Evolutionary conservation across 2,329 filamentous ascomycete genomes (phyloP).

Genomic region (Xylariales sp.): DNA sequence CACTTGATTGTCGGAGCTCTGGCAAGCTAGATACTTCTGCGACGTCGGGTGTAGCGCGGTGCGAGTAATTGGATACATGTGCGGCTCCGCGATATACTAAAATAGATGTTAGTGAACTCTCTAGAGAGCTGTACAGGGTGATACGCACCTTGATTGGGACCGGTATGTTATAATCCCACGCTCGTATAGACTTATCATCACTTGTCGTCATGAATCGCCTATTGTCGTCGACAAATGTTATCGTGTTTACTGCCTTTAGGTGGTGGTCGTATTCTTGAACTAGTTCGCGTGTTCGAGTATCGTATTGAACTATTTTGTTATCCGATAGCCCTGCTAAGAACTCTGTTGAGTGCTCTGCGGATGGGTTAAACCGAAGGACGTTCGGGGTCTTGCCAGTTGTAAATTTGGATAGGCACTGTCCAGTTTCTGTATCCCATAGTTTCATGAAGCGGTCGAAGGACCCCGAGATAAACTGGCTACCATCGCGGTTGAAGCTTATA

Average conservation of each 20-base stretch:
- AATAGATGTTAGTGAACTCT: conserved; percentile 13
- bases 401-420: conserved; percentile 87
- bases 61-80: conserved; percentile 97
- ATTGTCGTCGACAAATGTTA: conserved; percentile 94
- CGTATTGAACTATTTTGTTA: conserved; percentile 98
- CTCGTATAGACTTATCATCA: conserved; percentile 94
- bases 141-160: conserved; percentile 79
- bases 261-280: conserved; percentile 99
- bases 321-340: conserved; percentile 98
- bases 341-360: conserved; percentile 80
- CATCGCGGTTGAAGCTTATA: conserved; percentile 84
- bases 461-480: conserved; percentile 87
- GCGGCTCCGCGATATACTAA: conserved; percentile 92
- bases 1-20: conserved; percentile 95
- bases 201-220: conserved; percentile 97
- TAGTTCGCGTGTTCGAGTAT: conserved; percentile 81
- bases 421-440: conserved; percentile 97
- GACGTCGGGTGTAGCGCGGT: conserved; percentile 81
- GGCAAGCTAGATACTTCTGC: conserved; percentile 94
- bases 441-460: conserved; percentile 97
- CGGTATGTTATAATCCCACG: conserved; percentile 98
- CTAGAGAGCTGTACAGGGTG: neutral
- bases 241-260: conserved; percentile 95
- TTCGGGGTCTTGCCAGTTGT: conserved; percentile 95
- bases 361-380: conserved; percentile 92